phyloP scores from a whole-genome alignment of 2,329 filamentous ascomycete species.

The Fusarium avenaceum region DNA sequence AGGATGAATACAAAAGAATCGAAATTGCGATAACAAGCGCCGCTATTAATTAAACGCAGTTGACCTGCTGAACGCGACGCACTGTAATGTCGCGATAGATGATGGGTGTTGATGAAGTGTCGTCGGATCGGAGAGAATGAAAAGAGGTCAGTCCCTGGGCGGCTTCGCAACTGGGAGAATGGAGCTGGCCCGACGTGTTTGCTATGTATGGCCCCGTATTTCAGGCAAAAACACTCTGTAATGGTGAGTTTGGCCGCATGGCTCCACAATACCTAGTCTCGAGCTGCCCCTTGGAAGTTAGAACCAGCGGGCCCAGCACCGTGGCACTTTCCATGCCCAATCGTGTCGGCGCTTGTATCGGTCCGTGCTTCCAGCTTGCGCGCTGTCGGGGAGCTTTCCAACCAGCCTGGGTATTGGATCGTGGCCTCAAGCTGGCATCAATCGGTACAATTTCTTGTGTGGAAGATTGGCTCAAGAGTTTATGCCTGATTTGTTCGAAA shows the following conservation, averaged over 20 bases:
- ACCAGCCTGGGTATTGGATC: constrained; percentile 40
- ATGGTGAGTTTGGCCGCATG: constrained; percentile 14
- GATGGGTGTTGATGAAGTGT: constrained; percentile 51
- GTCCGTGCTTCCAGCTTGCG: constrained; percentile 48
- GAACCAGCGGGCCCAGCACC: constrained; percentile 23
- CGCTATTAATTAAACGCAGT: constrained; percentile 41
- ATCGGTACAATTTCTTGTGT: constrained; percentile 29
- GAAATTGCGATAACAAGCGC: constrained; percentile 35
- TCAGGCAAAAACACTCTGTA: constrained; percentile 51
- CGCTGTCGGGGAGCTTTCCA: constrained; percentile 43
- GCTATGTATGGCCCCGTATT: constrained; percentile 47
- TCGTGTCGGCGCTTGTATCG: constrained; percentile 47
- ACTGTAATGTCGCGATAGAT: constrained; percentile 48
- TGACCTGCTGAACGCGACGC: constrained; percentile 41
- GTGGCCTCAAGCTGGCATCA: constrained; percentile 48
- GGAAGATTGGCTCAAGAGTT: constrained; percentile 11
- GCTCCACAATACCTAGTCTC: constrained; percentile 20
- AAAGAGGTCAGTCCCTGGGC: constrained; percentile 51
- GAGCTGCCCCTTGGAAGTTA: constrained; percentile 20
- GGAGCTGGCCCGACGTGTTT: constrained; percentile 38
- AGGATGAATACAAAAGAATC: constrained; percentile 34
- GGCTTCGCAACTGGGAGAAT: constrained; percentile 44
- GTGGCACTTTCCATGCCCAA: constrained; percentile 38
- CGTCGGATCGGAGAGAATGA: constrained; percentile 49
- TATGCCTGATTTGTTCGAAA: constrained; percentile 3